A percentile compares a stretch with the other conserved stretches of the same genome.
Conservation (phyloP, 2,329 filamentous ascomycete genomes). For the Magnaporthales sp. region DNA sequence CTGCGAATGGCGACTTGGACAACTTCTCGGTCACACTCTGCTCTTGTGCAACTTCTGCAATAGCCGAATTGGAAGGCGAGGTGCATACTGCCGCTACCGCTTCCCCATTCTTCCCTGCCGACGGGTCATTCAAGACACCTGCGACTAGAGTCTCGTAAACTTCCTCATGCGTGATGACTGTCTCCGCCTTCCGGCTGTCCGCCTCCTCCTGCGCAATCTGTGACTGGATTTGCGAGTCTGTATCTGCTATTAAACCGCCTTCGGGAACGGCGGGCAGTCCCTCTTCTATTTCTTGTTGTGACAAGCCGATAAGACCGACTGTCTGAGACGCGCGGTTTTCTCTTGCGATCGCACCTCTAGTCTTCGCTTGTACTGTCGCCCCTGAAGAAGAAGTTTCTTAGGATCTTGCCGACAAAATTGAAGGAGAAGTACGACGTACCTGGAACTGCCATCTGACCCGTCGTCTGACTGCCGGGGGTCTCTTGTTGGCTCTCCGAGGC, state of each 20-base stretch:
- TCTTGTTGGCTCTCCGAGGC: slow-evolving; percentile 8
- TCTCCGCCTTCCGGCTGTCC: slow-evolving; percentile 12
- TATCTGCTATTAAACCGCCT: slow-evolving; percentile 11
- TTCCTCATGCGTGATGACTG: slow-evolving; percentile 7
- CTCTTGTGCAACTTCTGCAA: slow-evolving; percentile 8
- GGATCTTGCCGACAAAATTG: slow-evolving; percentile 4
- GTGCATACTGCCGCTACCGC: background rate
- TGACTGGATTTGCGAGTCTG: slow-evolving; percentile 20
- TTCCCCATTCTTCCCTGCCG: slow-evolving; percentile 8
- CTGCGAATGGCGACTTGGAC: slow-evolving; percentile 28
- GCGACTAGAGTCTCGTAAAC: background rate
- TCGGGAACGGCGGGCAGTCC: background rate
- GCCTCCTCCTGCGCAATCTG: slow-evolving; percentile 18
- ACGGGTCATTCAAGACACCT: slow-evolving; percentile 1
- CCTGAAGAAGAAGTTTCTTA: slow-evolving; percentile 2
- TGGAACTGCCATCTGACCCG: background rate
- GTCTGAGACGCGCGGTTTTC: background rate
- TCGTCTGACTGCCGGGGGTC: slow-evolving; percentile 14
- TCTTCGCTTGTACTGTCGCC: background rate
- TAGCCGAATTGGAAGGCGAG: background rate
- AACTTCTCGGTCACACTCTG: slow-evolving; percentile 6
- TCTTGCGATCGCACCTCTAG: background rate
- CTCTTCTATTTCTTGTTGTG: background rate
- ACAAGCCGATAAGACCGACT: background rate
- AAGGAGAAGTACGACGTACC: slow-evolving; percentile 3